Evolutionary conservation across 2,329 filamentous ascomycete species (phyloP), one percentile per base, ranked within the genome.

Genomic region (Aspergillus sp.): DNA sequence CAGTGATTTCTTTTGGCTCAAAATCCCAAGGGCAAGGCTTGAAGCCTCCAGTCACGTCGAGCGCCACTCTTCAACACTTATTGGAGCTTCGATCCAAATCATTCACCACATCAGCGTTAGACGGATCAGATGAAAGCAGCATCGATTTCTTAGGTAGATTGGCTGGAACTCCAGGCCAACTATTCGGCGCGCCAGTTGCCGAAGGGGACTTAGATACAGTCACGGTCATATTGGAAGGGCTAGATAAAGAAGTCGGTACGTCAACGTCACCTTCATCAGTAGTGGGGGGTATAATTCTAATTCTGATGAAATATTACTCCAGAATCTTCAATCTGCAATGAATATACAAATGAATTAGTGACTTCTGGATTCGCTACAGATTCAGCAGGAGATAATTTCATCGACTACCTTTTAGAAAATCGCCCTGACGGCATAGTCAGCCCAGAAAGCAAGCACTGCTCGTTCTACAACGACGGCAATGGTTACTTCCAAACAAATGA

Each of bases 181-280:
- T 90, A 35, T 86, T 90, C 64, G 73, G 72, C 45, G 73, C 68
- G 24, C 47, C 58, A 23, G 41, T 52, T 24, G 53, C 55, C 17
- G 51, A 55, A 31, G 64, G 70, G 9, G 46, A 57, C 19, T 15
- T 50, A 7, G 61, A 67, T 45, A 74, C 66, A 55, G 68, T 73
- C 31, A 65, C 78, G 50, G 62, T 79, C 17, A 61, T 77, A 21
- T 58, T 73, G 43, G 86, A 90, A 71, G 78, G 89, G 40, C 73
- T 89, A 24, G 74, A 88, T 52, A 72, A 85, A 64, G 75, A 88
- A 51, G 81, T 87, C 68, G 84, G 86, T 66, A 76, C 83, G 72
- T 80, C 77, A 21, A 49, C 12, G 33, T 12, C 23, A 12, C 51
- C 14, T 6, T 41, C 17, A 17, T 40, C 19, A 23, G 14, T 8